A percentile compares a stretch with the other conserved stretches of the same genome.
Conservation (phyloP, 352 stramenopile genomes). For the Plasmopara viticola region DNA sequence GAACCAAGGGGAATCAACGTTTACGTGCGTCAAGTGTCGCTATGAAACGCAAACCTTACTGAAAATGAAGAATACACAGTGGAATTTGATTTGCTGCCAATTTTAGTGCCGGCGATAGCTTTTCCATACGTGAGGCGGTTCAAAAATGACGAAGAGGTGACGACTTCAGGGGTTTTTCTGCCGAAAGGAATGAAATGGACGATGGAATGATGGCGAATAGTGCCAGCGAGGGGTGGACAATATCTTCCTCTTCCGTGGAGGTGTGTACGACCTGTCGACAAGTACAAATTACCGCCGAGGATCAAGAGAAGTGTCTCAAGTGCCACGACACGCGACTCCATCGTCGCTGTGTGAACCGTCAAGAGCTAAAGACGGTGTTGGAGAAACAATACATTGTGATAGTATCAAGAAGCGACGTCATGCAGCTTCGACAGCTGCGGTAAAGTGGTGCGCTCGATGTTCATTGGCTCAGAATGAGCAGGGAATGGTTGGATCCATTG, state of each 20-base stretch:
- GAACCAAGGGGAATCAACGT: constrained; percentile 1
- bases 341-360: constrained; percentile 24
- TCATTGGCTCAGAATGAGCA: constrained; percentile 12
- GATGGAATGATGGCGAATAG: constrained; percentile 4
- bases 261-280: constrained; percentile 55
- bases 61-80: neutral
- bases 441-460: constrained; percentile 22
- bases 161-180: neutral
- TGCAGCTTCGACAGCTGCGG: constrained; percentile 4
- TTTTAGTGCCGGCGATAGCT: constrained; percentile 22
- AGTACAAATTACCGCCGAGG: constrained; percentile 32
- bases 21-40: constrained; percentile 24
- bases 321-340: constrained; percentile 29
- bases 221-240: constrained; percentile 19
- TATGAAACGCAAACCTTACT: neutral
- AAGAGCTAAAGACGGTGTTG: constrained; percentile 3
- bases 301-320: constrained; percentile 26
- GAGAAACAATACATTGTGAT: constrained; percentile 9
- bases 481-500: constrained; percentile 21
- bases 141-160: neutral
- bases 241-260: constrained; percentile 38
- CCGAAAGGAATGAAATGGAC: constrained; percentile 4
- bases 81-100: constrained; percentile 7
- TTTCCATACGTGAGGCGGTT: constrained; percentile 22
- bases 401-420: constrained; percentile 23